Evolutionary conservation across 768 basidiomycete species (phyloP).

Genomic region (Russula sp.): DNA sequence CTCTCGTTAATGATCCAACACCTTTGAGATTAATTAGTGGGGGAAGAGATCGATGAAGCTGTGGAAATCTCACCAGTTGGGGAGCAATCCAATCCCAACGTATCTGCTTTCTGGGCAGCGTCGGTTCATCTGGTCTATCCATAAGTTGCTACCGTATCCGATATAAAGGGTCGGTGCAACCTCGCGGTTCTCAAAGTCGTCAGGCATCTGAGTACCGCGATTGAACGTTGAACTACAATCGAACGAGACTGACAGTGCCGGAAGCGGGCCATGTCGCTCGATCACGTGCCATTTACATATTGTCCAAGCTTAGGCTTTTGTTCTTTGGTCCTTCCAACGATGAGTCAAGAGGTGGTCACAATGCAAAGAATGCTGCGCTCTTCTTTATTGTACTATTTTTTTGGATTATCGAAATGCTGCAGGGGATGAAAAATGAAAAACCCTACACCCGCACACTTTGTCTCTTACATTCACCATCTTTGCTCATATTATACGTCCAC

Average conservation of each 20-base stretch:
- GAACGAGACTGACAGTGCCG: neutral
- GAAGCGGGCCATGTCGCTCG: neutral
- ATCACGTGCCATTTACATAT: neutral
- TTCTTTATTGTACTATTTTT: neutral
- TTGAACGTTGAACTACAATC: no score
- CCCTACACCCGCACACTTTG: no score
- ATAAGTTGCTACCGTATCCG: constrained; percentile 16
- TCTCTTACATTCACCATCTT: no score
- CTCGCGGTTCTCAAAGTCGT: neutral
- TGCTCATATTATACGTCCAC: neutral
- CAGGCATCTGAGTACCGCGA: neutral
- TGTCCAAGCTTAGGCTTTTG: no score
- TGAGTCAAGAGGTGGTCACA: no score
- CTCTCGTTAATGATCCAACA: constrained; percentile 17
- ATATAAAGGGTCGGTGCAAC: constrained; percentile 1
- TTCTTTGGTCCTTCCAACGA: no score
- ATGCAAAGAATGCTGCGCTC: no score
- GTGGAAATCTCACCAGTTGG: constrained; percentile 6
- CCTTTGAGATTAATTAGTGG: neutral
- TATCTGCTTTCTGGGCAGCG: constrained; percentile 16
- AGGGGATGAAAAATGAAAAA: neutral
- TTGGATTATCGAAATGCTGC: neutral
- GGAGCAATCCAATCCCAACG: neutral
- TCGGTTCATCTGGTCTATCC: constrained; percentile 18
- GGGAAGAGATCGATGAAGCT: neutral